These are phyloP conservation scores for Sequoia sempervirens DNA, from an alignment of 75 land plant genomes.

Conservation along the genomic window DNA sequence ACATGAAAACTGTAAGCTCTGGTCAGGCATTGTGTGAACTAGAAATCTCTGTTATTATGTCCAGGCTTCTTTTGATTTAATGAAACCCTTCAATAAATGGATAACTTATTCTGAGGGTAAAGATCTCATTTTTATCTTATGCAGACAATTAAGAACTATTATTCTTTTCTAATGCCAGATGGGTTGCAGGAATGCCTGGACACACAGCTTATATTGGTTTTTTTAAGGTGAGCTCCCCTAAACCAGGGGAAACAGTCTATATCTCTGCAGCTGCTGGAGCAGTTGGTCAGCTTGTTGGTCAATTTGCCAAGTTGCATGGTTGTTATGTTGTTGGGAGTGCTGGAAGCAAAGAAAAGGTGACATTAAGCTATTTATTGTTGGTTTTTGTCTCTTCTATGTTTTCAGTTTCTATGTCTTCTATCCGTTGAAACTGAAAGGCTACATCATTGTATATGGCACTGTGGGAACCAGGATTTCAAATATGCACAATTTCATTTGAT, in stretches of 20 bases:
- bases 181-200: conserved; percentile 45
- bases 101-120: background rate
- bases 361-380: background rate
- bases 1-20: background rate
- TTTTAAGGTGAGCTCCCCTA: conserved; percentile 38
- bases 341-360: conserved; percentile 60
- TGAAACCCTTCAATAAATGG: background rate
- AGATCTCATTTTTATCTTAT: background rate
- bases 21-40: background rate
- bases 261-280: conserved; percentile 65
- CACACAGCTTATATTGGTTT: conserved; percentile 50
- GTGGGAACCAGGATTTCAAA: background rate
- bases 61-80: background rate
- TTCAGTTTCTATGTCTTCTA: background rate
- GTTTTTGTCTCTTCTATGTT: background rate
- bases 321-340: conserved; percentile 79
- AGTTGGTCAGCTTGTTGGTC: conserved; percentile 59
- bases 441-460: background rate
- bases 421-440: background rate
- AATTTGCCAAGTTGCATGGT: conserved; percentile 61
- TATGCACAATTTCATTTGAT: background rate
- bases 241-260: conserved; percentile 57
- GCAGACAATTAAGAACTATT: background rate
- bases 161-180: background rate
- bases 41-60: background rate